These are phyloP conservation scores for Exserohilum rostratum DNA, from an alignment of 2,329 filamentous ascomycete species.

Conservation along the genomic window DNA sequence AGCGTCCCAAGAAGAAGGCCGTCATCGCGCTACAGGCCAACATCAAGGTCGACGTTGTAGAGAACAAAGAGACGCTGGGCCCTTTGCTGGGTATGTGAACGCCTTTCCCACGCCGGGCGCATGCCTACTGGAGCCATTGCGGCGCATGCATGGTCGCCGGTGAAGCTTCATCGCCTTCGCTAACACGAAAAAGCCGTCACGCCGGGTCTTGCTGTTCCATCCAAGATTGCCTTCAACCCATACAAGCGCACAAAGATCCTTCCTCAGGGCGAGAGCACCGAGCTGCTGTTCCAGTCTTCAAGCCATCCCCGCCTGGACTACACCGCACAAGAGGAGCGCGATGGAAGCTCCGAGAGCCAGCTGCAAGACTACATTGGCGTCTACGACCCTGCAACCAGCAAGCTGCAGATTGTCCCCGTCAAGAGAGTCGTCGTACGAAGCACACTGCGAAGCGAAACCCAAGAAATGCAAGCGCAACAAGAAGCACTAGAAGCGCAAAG, in stretches of 20 bases:
- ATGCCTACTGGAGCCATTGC: background rate
- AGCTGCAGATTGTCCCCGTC: slow-evolving; percentile 59
- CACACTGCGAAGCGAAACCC: slow-evolving; percentile 52
- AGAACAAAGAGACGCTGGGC: slow-evolving; percentile 55
- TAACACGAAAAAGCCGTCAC: slow-evolving; percentile 42
- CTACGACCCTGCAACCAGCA: slow-evolving; percentile 60
- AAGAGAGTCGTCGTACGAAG: slow-evolving; percentile 63
- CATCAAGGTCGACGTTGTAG: slow-evolving; percentile 54
- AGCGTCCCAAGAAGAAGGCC: slow-evolving; percentile 52
- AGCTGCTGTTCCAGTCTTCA: slow-evolving; percentile 66
- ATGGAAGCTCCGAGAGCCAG: slow-evolving; percentile 55
- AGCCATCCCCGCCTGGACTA: slow-evolving; percentile 66
- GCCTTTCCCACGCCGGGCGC: background rate
- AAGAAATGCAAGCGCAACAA: slow-evolving; percentile 47
- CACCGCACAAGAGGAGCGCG: slow-evolving; percentile 58
- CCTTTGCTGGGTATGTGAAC: slow-evolving; percentile 57
- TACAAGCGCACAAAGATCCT: slow-evolving; percentile 51
- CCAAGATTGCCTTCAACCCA: slow-evolving; percentile 55
- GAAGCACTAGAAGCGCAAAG: slow-evolving; percentile 35
- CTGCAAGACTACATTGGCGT: slow-evolving; percentile 67
- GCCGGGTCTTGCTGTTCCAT: slow-evolving; percentile 51
- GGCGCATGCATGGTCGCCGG: background rate
- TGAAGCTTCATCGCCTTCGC: rapidly evolving
- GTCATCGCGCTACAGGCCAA: slow-evolving; percentile 48
- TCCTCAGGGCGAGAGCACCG: slow-evolving; percentile 39